These are phyloP conservation scores for Penicillium robsamsonii DNA, from an alignment of 495 filamentous ascomycete species.

Conservation along the genomic window DNA sequence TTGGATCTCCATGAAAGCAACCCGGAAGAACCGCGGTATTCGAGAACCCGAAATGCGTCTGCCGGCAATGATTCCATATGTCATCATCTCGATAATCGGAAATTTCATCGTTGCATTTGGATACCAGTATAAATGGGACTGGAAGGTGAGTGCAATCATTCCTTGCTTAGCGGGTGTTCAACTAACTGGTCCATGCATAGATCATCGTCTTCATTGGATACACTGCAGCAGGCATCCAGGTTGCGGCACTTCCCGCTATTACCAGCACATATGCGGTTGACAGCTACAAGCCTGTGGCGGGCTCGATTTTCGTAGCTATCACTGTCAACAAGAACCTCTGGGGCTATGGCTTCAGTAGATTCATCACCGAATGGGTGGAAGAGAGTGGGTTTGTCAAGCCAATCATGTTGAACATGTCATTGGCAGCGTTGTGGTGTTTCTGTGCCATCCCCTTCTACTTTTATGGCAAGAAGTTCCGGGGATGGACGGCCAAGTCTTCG, in stretches of 20 bases:
- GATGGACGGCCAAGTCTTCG: constrained; percentile 52
- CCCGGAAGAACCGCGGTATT: constrained; percentile 58
- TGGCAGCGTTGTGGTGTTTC: constrained; percentile 52
- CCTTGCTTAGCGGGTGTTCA: not conserved
- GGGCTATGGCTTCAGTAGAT: constrained; percentile 53
- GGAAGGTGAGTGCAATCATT: constrained; percentile 36
- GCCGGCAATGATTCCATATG: constrained; percentile 58
- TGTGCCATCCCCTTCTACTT: constrained; percentile 55
- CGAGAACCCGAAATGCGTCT: constrained; percentile 71
- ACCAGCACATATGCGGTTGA: constrained; percentile 54
- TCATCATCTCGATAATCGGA: constrained; percentile 56
- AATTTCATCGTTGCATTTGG: constrained; percentile 62
- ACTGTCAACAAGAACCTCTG: constrained; percentile 62
- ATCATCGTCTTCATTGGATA: constrained; percentile 52
- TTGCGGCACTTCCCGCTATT: constrained; percentile 56
- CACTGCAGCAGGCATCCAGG: constrained; percentile 54
- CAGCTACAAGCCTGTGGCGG: constrained; percentile 60
- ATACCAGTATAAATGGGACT: constrained; percentile 56
- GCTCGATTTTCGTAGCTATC: constrained; percentile 59
- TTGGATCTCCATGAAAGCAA: constrained; percentile 56
- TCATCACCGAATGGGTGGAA: constrained; percentile 42
- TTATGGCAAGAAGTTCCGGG: constrained; percentile 55
- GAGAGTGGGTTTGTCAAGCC: constrained; percentile 39
- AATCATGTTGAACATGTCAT: constrained; percentile 54
- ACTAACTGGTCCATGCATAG: constrained; percentile 14